Evolutionary conservation across 331 rosid genomes (phyloP), one percentile per base, ranked within the genome.

Genomic region (Telfairia occidentalis): DNA sequence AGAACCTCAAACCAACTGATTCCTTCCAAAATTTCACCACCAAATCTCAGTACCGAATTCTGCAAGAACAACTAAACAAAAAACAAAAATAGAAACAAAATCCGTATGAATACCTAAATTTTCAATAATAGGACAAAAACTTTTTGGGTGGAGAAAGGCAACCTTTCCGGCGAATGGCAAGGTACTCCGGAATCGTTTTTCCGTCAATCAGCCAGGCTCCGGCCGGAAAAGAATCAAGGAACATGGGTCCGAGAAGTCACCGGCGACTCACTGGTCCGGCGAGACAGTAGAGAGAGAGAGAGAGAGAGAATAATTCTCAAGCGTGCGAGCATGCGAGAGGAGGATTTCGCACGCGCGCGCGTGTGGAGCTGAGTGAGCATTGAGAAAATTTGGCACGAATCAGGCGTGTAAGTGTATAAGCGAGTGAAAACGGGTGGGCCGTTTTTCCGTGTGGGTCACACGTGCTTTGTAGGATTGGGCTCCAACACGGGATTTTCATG

Each of bases 301-400:
- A 63, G 54, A 70, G 75, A 70, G 75, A 70, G 54, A 67, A 0
- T 13, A 59, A 48, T 48, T 50, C 30, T 71, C 76, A 71, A 71
- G 46, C 76, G 76, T 71, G 76, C 76, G 60, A 71, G 76, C 76
- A 71, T 71, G 76, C 59, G 76, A 70, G 75, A 15, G 24, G 15
- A 45, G 16, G 60, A 23, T 11, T 71, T 71, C 60, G 60, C 73
- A 67, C 73, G 73, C 73, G 76, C 75, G 75, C 75, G 57, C 34
- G 75, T 24, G 74, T 43, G 74, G 52, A 43, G 38, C 1, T 26
- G 54, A 66, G 30, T 70, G 23, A 70, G 57, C 50, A 28, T 46
- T 71, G 2, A 8, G 26, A n/a, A 48, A 50, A n/a, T 16, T 50
- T 50, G 60, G 45, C 76, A 71, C 76, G 76, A 71, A 71, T 30